Conservation (phyloP, 371 early-diverging fungal genomes). For the Rhizomucor pusillus region DNA sequence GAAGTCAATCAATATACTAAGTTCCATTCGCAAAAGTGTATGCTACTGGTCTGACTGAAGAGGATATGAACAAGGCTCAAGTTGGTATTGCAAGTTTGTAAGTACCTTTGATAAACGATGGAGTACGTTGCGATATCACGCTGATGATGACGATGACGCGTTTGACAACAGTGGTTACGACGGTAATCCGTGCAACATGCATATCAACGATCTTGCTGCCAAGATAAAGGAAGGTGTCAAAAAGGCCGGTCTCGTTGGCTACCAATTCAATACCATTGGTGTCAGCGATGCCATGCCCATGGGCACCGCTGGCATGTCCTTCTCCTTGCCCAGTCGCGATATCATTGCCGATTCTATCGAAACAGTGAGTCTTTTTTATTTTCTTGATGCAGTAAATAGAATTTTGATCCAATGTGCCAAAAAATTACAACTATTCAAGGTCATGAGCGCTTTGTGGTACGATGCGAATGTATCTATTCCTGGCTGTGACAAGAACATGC, state of each 20-base stretch:
- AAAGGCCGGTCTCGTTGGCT: conserved; percentile 85
- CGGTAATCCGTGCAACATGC: conserved; percentile 98
- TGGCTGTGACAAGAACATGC: conserved; percentile 97
- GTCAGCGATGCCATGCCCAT: conserved; percentile 95
- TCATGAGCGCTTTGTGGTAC: conserved; percentile 95
- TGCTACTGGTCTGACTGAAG: conserved; percentile 81
- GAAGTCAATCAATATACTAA: not conserved
- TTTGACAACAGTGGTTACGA: conserved; percentile 49
- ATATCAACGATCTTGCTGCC: conserved; percentile 80
- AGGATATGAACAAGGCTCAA: conserved; percentile 81
- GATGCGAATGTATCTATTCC: conserved; percentile 60
- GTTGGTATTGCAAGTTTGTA: conserved; percentile 91
- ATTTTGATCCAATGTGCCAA: not conserved
- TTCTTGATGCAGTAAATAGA: no score
- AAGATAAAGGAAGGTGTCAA: conserved; percentile 88
- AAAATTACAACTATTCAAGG: conserved; percentile 24
- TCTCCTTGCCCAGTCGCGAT: conserved; percentile 92
- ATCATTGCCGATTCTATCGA: conserved; percentile 97
- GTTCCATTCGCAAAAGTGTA: conserved; percentile 56
- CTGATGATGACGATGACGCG: not conserved
- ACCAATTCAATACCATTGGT: conserved; percentile 94
- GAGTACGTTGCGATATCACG: not conserved
- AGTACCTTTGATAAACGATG: conserved; percentile 13
- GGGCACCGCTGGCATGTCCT: conserved; percentile 94
- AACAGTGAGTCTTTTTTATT: conserved; percentile 58